A percentile compares a stretch with the other conserved stretches of the same genome.
Conservation (phyloP, 331 rosid species). For the Telfairia occidentalis region DNA sequence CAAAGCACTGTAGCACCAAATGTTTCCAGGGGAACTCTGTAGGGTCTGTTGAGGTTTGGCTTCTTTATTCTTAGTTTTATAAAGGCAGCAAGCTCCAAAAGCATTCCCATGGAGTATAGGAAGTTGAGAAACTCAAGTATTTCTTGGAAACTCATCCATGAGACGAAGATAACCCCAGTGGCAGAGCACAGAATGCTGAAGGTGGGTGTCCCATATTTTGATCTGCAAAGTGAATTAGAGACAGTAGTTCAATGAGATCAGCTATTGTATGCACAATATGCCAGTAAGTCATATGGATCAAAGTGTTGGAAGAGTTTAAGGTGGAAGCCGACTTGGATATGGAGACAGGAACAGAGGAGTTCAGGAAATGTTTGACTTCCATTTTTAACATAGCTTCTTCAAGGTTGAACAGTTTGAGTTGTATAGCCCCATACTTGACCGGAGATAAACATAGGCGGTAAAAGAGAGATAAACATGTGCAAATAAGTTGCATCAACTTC, state of each 20-base stretch:
- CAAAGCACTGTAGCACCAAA: conserved; percentile 59
- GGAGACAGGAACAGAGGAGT: neutral
- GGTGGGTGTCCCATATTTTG: conserved; percentile 73
- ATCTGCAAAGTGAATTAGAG: conserved; percentile 28
- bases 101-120: conserved; percentile 74
- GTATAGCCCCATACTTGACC: neutral
- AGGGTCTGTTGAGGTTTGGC: conserved; percentile 70
- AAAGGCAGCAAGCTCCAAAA: conserved; percentile 76
- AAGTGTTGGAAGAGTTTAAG: neutral
- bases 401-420: neutral
- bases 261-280: neutral
- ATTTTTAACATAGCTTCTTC: neutral
- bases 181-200: conserved; percentile 73
- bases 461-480: too few species aligned
- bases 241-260: neutral
- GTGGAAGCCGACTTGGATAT: neutral
- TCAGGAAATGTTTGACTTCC: neutral
- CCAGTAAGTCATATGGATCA: neutral
- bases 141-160: conserved; percentile 90
- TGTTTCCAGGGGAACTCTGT: conserved; percentile 58
- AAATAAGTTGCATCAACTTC: neutral
- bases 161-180: conserved; percentile 67
- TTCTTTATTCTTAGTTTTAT: conserved; percentile 50
- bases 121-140: conserved; percentile 79
- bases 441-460: neutral